phyloP scores from a whole-genome alignment of 1,284 basidiomycete genomes.

The Ceratobasidium sp. region DNA sequence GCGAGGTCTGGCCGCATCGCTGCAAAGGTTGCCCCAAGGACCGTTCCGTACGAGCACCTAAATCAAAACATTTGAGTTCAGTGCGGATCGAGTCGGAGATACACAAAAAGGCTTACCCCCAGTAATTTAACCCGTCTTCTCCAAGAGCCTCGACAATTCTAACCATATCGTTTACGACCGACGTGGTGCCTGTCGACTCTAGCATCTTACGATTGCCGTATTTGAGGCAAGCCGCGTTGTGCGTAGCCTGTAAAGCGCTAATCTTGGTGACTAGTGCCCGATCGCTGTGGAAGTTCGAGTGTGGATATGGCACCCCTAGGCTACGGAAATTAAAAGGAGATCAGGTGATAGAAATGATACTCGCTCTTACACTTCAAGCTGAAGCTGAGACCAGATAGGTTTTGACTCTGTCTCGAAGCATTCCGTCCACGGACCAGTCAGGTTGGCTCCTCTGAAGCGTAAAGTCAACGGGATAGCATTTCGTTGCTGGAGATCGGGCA shows the following conservation, averaged over 20 bases:
- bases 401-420: slow-evolving; percentile 39
- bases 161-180: slow-evolving; percentile 53
- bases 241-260: background rate
- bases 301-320: slow-evolving; percentile 3
- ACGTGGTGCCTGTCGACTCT: slow-evolving; percentile 50
- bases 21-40: slow-evolving; percentile 53
- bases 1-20: slow-evolving; percentile 34
- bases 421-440: slow-evolving; percentile 27
- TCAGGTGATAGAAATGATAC: background rate
- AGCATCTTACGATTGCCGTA: slow-evolving; percentile 49
- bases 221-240: slow-evolving; percentile 45
- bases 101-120: slow-evolving; percentile 49
- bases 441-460: background rate
- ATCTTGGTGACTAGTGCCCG: background rate
- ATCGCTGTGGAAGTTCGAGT: background rate
- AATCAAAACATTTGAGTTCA: too few relatives aligned
- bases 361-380: slow-evolving; percentile 6
- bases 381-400: background rate
- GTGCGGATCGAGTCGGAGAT: too few relatives aligned
- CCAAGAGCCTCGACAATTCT: slow-evolving; percentile 52
- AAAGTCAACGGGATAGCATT: background rate
- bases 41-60: slow-evolving; percentile 51
- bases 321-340: background rate
- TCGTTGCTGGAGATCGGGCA: background rate
- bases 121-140: slow-evolving; percentile 52